phyloP scores from a whole-genome alignment of 1,139 yeast species.

The Kodamaea fungicola region DNA sequence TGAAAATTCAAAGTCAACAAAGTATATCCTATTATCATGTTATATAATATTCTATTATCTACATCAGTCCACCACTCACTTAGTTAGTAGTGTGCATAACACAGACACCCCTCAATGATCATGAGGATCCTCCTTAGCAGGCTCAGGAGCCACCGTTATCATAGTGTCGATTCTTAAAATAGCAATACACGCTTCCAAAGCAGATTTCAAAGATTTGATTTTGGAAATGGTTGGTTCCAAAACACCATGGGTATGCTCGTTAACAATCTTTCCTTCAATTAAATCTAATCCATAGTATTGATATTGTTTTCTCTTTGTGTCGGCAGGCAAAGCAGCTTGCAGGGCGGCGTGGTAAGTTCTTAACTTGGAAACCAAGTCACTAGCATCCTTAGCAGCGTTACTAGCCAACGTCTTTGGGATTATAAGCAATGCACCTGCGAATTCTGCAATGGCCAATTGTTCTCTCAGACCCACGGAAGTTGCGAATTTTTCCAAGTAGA shows the following conservation, averaged over 20 bases:
- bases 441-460: slow-evolving; percentile 96
- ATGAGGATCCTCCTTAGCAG: slow-evolving; percentile 85
- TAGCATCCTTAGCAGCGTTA: slow-evolving; percentile 96
- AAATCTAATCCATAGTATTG: slow-evolving; percentile 91
- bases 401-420: slow-evolving; percentile 97
- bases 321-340: slow-evolving; percentile 80
- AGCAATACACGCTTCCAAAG: slow-evolving; percentile 97
- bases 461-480: slow-evolving; percentile 97
- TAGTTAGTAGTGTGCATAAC: no score
- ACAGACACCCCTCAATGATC: slow-evolving; percentile 55
- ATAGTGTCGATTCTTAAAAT: slow-evolving; percentile 96
- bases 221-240: slow-evolving; percentile 94
- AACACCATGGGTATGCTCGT: slow-evolving; percentile 80
- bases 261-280: slow-evolving; percentile 86
- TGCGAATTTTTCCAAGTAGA: slow-evolving; percentile 94
- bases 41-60: no score
- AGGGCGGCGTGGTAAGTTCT: slow-evolving; percentile 97
- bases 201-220: slow-evolving; percentile 87
- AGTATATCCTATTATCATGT: no score
- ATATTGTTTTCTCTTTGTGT: slow-evolving; percentile 77
- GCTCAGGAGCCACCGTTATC: slow-evolving; percentile 97
- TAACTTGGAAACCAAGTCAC: slow-evolving; percentile 90
- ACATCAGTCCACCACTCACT: no score
- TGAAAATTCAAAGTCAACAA: no score
- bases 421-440: slow-evolving; percentile 82